These are phyloP conservation scores for Trichoderma cornu-damae DNA, from an alignment of 2,329 filamentous ascomycete genomes.

Conservation along the genomic window DNA sequence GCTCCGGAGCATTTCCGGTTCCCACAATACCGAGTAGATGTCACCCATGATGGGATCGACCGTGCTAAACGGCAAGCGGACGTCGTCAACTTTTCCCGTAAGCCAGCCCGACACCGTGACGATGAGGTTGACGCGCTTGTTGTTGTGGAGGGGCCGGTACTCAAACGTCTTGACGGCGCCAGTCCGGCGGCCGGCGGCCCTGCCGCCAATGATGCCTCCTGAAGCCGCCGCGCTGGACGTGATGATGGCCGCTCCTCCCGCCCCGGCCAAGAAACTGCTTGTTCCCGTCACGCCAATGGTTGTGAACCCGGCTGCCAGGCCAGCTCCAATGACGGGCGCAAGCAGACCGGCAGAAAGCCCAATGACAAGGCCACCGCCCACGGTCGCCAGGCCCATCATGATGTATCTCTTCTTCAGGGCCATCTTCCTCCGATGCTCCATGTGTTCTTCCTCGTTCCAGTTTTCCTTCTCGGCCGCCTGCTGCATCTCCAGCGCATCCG, in stretches of 20 bases:
- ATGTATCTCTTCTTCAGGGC: slow-evolving; percentile 79
- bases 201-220: slow-evolving; percentile 78
- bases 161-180: slow-evolving; percentile 95
- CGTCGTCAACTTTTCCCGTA: slow-evolving; percentile 95
- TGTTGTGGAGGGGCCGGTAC: slow-evolving; percentile 94
- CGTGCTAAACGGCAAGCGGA: slow-evolving; percentile 90
- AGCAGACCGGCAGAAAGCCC: slow-evolving; percentile 87
- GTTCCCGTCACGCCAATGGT: slow-evolving; percentile 92
- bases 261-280: slow-evolving; percentile 80
- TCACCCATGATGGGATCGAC: slow-evolving; percentile 98
- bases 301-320: slow-evolving; percentile 88
- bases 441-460: slow-evolving; percentile 95
- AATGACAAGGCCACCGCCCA: slow-evolving; percentile 91
- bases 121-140: slow-evolving; percentile 93
- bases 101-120: slow-evolving; percentile 97
- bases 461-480: slow-evolving; percentile 90
- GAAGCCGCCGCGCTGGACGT: slow-evolving; percentile 83
- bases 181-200: slow-evolving; percentile 79
- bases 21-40: slow-evolving; percentile 94
- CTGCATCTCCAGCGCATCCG: slow-evolving; percentile 96
- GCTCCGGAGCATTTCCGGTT: slow-evolving; percentile 94
- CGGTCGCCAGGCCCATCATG: slow-evolving; percentile 94
- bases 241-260: slow-evolving; percentile 89
- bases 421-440: slow-evolving; percentile 76
- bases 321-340: slow-evolving; percentile 89